Evolutionary conservation across 495 filamentous ascomycete genomes (phyloP).

Genomic region (Aspergillus haitiensis): DNA sequence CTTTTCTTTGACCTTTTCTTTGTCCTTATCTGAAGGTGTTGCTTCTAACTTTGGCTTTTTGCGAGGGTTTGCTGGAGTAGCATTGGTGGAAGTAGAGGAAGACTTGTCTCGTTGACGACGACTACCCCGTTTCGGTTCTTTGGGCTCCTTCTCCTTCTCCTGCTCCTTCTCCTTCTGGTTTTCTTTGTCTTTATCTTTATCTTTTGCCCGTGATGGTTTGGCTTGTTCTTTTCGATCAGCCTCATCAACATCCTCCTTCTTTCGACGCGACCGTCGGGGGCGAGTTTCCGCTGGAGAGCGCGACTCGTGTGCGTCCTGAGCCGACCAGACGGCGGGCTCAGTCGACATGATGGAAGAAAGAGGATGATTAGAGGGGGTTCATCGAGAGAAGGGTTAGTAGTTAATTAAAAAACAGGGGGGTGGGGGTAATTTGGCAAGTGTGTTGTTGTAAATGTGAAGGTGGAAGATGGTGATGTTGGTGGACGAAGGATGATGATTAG

Average conservation of each 20-base stretch:
- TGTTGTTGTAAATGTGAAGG: too few relatives aligned
- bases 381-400: constrained; percentile 16
- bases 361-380: constrained; percentile 17
- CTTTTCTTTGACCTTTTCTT: constrained; percentile 1
- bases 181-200: constrained; percentile 32
- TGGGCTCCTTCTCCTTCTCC: constrained; percentile 25
- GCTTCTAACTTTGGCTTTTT: constrained; percentile 52
- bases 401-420: constrained; percentile 12
- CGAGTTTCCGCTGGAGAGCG: constrained; percentile 24
- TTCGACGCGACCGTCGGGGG: constrained; percentile 48
- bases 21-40: constrained; percentile 20
- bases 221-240: constrained; percentile 23
- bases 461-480: background rate
- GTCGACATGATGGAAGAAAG: constrained; percentile 35
- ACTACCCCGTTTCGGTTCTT: constrained; percentile 37
- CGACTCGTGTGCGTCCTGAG: constrained; percentile 27
- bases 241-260: constrained; percentile 42
- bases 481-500: background rate
- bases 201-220: constrained; percentile 26
- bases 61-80: constrained; percentile 34
- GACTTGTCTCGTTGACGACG: constrained; percentile 47
- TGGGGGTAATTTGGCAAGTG: background rate
- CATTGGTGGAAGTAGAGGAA: constrained; percentile 27
- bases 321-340: constrained; percentile 25
- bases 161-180: constrained; percentile 32